These are phyloP conservation scores for Cladosporium sp. DNA, from an alignment of 2,329 filamentous ascomycete genomes.

Conservation along the genomic window DNA sequence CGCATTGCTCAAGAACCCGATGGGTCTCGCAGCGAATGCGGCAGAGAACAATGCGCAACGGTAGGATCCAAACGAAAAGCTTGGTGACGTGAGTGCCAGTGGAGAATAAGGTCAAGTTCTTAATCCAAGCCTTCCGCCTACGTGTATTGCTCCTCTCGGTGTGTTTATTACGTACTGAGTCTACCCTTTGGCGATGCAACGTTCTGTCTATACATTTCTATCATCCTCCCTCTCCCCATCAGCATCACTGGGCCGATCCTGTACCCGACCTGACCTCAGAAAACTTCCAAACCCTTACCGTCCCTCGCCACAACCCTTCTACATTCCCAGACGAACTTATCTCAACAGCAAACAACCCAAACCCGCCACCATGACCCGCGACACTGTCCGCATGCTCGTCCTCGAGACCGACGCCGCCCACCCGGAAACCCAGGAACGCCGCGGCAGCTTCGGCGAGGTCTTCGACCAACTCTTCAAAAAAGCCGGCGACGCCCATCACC, in stretches of 20 bases:
- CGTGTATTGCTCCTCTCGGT: neutral
- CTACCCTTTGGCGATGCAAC: slow-evolving; percentile 1
- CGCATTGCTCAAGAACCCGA: neutral
- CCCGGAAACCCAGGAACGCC: slow-evolving; percentile 45
- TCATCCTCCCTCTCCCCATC: neutral
- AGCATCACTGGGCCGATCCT: neutral
- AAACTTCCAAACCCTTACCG: neutral
- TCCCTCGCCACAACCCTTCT: neutral
- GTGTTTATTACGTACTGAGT: slow-evolving; percentile 4
- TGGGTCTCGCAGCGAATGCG: neutral
- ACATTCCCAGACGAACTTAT: neutral
- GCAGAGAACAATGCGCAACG: neutral
- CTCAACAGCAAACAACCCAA: neutral
- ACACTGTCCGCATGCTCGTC: slow-evolving; percentile 47
- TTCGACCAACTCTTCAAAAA: slow-evolving; percentile 48
- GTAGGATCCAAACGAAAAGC: neutral
- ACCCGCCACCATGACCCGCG: slow-evolving; percentile 9
- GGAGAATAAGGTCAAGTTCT: neutral
- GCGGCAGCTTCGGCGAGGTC: slow-evolving; percentile 54
- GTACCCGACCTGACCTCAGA: neutral
- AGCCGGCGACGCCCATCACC: slow-evolving; percentile 51
- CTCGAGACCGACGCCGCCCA: slow-evolving; percentile 57
- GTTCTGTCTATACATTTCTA: slow-evolving; percentile 2
- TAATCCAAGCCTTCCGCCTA: neutral
- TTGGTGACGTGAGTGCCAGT: neutral